Base-by-base conservation (phyloP, 176 grass and related monocot genomes). In the Alloteropsis semialata region DNA sequence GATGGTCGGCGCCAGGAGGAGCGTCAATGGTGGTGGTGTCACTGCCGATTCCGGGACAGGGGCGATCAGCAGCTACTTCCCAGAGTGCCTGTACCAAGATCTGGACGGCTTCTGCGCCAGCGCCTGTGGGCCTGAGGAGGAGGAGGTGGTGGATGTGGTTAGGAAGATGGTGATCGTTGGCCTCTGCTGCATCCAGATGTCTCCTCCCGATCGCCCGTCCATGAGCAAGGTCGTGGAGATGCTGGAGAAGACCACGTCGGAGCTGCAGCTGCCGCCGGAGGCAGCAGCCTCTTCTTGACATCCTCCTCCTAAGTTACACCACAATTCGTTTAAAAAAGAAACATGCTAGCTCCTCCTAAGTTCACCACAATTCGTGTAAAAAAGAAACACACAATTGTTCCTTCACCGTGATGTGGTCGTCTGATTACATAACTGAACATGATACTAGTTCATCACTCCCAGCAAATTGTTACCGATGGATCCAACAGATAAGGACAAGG, bases 191-290 rank as follows among this genome's bases (percentile, higher is more conserved):
- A 87, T 91, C 28, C 89, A 84, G 42, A 64, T 82, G 14, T 74
- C 70, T 1, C 84, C 83, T 17, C 27, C 37, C 8, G 77, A 81
- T 46, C 78, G 89, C 19, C 92, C 92, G 71, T 80, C 82, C 12
- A 90, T 95, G 73, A 83, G 59, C 58, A 81, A 53, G 63, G 84
- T 92, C 8, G 12, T 94, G 0, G 81, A 95, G 27, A 89, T 95
- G 90, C 71, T 92, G 38, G 84, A 92, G 78, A 80, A 83, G 59
- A 65, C 30, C 1, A 34, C 16, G 3, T 3, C 11, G 28, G 73
- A 83, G 13, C 75, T 88, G 45, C 25, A 86, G 71, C 64, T 86
- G 55, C 85, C 85, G 42, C 77, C 57, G 4, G 53, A 60, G 64
- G n/a, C n/a, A n/a, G n/a, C n/a, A n/a, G n/a, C n/a, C n/a, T n/a